Evolutionary conservation across 2,329 filamentous ascomycete genomes (phyloP), one percentile per base, ranked within the genome.

Genomic region (Pseudogymnoascus sp.): DNA sequence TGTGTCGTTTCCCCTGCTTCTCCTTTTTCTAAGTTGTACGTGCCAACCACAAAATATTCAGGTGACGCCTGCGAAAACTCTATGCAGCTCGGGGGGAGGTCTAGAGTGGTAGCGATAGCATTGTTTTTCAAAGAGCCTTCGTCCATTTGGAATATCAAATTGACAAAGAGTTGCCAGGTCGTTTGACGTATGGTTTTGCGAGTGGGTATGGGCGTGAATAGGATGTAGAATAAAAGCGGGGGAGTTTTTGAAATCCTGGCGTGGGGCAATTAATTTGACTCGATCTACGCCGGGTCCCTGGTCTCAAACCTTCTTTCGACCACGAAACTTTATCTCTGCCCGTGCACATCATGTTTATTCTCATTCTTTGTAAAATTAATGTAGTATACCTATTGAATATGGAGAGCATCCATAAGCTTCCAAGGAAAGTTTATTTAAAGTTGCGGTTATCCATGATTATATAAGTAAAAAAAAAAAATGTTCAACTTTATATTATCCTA

Each of bases 51-150:
- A 67, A 96, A 87, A 70, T 87, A 84, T 0, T 85, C 76, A 0
- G 84, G 82, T 64, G 84, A 72, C 0, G 75, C 73, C 1, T 86
- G 85, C 66, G 84, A 89, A 69, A 92, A 91, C 65, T 90, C 86
- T n/a, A 92, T 79, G 71, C 89, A 92, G 70, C 89, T 90, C 1
- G 90, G 90, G 3, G 89, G 89, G 0, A 89, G 77, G 61, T 89
- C 83, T 18, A 91, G 76, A 4, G 73, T 78, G 31, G 83, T 70
- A 3, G 82, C 33, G 7, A 42, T 40, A 8, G 10, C 50, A 60
- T 60, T 23, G 1, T 31, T 60, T 37, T 47, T 60, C 33, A 60
- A 61, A 6, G 25, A 40, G 28, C 21, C 35, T 61, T 35, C 62
- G 10, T 38, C 62, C 38, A 56, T 21, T 60, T 53, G 11, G n/a